phyloP scores from a whole-genome alignment of 2,329 filamentous ascomycete species.

The Sordariomycetes sp. region DNA sequence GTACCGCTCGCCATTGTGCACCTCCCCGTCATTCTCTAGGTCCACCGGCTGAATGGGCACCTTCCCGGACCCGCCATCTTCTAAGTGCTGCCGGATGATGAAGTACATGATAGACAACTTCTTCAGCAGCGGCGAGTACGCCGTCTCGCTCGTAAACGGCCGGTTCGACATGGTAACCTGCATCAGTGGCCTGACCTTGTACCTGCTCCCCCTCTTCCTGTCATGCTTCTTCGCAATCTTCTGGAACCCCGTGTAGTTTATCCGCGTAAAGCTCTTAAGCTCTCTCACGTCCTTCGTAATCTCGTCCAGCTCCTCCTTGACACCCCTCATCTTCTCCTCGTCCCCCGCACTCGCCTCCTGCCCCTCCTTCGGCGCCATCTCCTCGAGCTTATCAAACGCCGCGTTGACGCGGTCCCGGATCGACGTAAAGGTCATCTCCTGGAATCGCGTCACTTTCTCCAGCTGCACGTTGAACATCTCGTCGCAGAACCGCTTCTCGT shows the following conservation, averaged over 20 bases:
- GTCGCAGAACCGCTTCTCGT: slow-evolving; percentile 88
- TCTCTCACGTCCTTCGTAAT: slow-evolving; percentile 88
- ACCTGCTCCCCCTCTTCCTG: slow-evolving; percentile 73
- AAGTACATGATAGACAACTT: slow-evolving; percentile 92
- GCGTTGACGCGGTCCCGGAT: slow-evolving; percentile 40
- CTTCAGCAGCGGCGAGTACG: slow-evolving; percentile 81
- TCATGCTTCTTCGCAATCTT: slow-evolving; percentile 99
- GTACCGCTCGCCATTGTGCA: slow-evolving; percentile 57
- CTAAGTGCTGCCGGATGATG: slow-evolving; percentile 74
- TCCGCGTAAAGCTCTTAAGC: slow-evolving; percentile 85
- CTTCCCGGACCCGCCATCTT: slow-evolving; percentile 33
- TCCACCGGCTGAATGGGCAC: slow-evolving; percentile 22
- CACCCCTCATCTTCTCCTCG: slow-evolving; percentile 47
- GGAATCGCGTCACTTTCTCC: slow-evolving; percentile 87
- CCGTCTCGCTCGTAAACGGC: slow-evolving; percentile 84
- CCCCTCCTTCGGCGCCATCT: slow-evolving; percentile 57
- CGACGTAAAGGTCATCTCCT: slow-evolving; percentile 57
- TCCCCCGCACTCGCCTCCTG: slow-evolving; percentile 28
- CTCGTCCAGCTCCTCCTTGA: slow-evolving; percentile 66
- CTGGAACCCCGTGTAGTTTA: slow-evolving; percentile 96
- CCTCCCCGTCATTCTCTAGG: slow-evolving; percentile 38
- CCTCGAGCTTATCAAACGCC: slow-evolving; percentile 59
- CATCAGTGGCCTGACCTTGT: slow-evolving; percentile 83
- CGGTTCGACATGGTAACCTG: slow-evolving; percentile 78
- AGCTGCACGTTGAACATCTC: slow-evolving; percentile 90